Evolutionary conservation across 257 asterid species (phyloP).

Genomic region (Solanum lignicaule): DNA sequence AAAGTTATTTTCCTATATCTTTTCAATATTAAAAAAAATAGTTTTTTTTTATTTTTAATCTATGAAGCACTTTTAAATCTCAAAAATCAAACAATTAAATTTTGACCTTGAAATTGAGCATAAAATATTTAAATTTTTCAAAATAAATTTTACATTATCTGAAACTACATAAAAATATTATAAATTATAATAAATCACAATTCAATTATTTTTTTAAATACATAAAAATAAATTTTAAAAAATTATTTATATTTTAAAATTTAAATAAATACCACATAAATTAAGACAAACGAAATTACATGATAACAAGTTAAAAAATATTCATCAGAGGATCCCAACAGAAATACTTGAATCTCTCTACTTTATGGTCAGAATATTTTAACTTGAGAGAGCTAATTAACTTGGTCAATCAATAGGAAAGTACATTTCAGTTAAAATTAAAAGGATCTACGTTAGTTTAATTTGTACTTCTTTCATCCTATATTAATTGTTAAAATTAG

Average conservation of each 20-base stretch:
- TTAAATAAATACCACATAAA: not conserved
- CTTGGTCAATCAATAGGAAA: not conserved
- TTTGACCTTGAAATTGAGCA: not conserved
- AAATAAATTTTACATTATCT: not conserved
- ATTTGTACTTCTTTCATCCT: not conserved
- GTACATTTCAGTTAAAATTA: not conserved
- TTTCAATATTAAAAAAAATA: no score
- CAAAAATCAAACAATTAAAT: no score
- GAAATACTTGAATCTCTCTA: not conserved
- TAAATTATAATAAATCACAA: no score
- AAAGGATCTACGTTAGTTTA: not conserved
- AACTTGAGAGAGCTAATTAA: not conserved
- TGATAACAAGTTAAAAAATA: not conserved
- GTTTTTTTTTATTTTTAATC: no score
- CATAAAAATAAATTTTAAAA: no score
- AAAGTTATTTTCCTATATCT: no score
- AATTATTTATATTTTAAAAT: no score
- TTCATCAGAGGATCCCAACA: not conserved
- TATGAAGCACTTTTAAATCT: not conserved
- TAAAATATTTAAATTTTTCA: no score
- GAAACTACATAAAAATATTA: not conserved
- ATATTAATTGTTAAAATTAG: no score
- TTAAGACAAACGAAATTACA: no score
- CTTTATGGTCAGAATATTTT: not conserved
- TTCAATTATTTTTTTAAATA: no score